Evolutionary conservation across 2,329 filamentous ascomycete genomes (phyloP).

Genomic region (Neonectria neomacrospora): DNA sequence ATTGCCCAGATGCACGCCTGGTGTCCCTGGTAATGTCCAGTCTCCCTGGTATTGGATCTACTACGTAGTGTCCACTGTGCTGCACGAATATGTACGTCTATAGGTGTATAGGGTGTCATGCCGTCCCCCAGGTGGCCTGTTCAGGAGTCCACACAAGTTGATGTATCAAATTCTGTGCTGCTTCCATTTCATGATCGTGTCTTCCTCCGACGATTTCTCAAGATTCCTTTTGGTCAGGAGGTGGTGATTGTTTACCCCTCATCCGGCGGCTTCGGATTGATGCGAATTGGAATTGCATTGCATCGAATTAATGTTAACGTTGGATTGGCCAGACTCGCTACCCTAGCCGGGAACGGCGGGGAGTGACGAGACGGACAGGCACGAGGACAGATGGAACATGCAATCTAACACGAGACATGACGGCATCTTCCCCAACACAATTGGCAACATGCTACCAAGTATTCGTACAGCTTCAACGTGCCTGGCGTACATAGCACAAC

Average conservation of each 20-base stretch:
- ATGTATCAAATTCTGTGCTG: slow-evolving; percentile 18
- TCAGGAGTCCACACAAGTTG: slow-evolving; percentile 14
- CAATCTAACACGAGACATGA: slow-evolving; percentile 31
- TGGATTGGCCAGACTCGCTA: slow-evolving; percentile 3
- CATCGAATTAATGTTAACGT: not conserved
- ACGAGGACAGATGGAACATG: slow-evolving; percentile 25
- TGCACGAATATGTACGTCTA: slow-evolving; percentile 8
- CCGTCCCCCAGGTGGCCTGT: slow-evolving; percentile 24
- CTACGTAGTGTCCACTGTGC: slow-evolving; percentile 20
- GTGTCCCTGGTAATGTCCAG: not conserved
- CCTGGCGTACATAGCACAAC: not conserved
- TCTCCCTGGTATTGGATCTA: no score
- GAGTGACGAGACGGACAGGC: slow-evolving; percentile 8
- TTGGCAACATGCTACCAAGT: not conserved
- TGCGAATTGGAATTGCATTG: slow-evolving; percentile 1
- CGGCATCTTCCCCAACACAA: slow-evolving; percentile 21
- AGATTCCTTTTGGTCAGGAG: slow-evolving; percentile 13
- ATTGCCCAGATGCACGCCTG: not conserved
- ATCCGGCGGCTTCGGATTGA: slow-evolving; percentile 7
- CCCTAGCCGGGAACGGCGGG: not conserved
- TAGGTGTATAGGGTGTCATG: slow-evolving; percentile 25
- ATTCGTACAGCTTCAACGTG: not conserved
- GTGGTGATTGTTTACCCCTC: not conserved
- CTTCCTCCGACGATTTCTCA: not conserved
- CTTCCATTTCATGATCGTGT: slow-evolving; percentile 10